A percentile compares a stretch with the other conserved stretches of the same genome.
These are phyloP conservation scores for Solidago caesia DNA, from an alignment of 129 eudicot genomes.

Conservation along the genomic window DNA sequence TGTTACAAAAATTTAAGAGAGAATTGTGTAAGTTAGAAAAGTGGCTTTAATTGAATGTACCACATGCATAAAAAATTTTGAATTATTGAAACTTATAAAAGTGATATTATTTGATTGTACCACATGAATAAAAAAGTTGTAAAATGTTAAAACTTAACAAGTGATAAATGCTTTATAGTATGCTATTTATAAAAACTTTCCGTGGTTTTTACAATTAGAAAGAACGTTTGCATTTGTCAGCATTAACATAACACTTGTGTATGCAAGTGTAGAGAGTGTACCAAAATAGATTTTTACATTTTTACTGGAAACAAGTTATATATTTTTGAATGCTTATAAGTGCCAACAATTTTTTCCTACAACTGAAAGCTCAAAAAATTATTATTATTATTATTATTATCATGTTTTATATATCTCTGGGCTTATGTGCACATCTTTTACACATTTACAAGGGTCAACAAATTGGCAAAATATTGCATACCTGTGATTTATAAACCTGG, in stretches of 20 bases:
- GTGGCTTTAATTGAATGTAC: too few relatives aligned
- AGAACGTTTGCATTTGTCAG: not conserved
- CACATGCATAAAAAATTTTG: too few relatives aligned
- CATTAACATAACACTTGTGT: not conserved
- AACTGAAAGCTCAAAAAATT: not conserved
- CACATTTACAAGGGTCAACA: not conserved
- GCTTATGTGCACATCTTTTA: not conserved
- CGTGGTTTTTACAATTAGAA: not conserved
- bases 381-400: too few relatives aligned
- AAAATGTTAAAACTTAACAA: too few relatives aligned
- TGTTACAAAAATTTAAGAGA: too few relatives aligned
- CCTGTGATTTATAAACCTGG: constrained; percentile 88
- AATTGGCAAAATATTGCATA: not conserved
- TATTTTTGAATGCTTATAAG: not conserved
- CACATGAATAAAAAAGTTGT: too few relatives aligned
- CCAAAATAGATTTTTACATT: not conserved
- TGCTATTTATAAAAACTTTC: not conserved
- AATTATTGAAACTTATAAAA: too few relatives aligned
- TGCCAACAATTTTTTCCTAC: not conserved
- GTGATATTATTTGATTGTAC: too few relatives aligned
- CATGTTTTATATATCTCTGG: not conserved
- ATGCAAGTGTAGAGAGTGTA: not conserved
- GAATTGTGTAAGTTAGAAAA: too few relatives aligned
- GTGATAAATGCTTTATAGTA: too few relatives aligned
- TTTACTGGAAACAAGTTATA: not conserved